These are phyloP conservation scores for Alternaria sp. DNA, from an alignment of 2,329 filamentous ascomycete species.

Conservation along the genomic window DNA sequence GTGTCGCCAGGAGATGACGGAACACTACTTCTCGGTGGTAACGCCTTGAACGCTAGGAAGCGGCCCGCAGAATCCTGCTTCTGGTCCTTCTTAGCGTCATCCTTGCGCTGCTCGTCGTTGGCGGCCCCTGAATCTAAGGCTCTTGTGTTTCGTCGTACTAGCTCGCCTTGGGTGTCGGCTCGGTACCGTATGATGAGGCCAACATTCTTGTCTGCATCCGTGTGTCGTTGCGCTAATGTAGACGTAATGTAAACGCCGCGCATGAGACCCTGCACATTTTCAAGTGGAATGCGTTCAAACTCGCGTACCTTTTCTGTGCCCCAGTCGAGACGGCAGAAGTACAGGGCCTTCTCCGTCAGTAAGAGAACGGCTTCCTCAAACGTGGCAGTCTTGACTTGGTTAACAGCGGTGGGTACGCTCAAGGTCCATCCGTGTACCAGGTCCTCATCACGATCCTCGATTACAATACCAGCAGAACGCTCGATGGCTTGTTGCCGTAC, in stretches of 20 bases:
- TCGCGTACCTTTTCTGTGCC: slow-evolving; percentile 91
- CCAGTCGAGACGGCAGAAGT: slow-evolving; percentile 94
- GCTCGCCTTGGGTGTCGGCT: slow-evolving; percentile 73
- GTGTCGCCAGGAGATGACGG: slow-evolving; percentile 31
- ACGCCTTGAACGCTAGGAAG: slow-evolving; percentile 65
- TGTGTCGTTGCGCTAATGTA: slow-evolving; percentile 79
- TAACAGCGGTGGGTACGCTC: slow-evolving; percentile 75
- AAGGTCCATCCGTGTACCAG: slow-evolving; percentile 91
- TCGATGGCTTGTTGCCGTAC: slow-evolving; percentile 91
- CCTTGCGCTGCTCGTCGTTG: slow-evolving; percentile 22
- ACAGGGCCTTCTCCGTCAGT: slow-evolving; percentile 84
- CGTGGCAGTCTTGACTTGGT: slow-evolving; percentile 72
- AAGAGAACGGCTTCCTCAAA: slow-evolving; percentile 91
- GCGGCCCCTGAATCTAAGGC: slow-evolving; percentile 67
- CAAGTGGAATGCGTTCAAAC: slow-evolving; percentile 85
- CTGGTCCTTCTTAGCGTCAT: slow-evolving; percentile 27
- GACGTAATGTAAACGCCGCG: slow-evolving; percentile 91
- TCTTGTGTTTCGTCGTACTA: slow-evolving; percentile 84
- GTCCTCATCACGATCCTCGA: slow-evolving; percentile 79
- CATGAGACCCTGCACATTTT: slow-evolving; percentile 75
- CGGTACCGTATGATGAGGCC: slow-evolving; percentile 84
- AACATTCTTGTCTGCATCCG: slow-evolving; percentile 81
- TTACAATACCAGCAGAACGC: slow-evolving; percentile 83
- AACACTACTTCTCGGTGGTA: slow-evolving; percentile 59
- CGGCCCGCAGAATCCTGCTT: slow-evolving; percentile 33